Evolutionary conservation across 345 rosid species (phyloP).

Genomic region (Brassica cretica): DNA sequence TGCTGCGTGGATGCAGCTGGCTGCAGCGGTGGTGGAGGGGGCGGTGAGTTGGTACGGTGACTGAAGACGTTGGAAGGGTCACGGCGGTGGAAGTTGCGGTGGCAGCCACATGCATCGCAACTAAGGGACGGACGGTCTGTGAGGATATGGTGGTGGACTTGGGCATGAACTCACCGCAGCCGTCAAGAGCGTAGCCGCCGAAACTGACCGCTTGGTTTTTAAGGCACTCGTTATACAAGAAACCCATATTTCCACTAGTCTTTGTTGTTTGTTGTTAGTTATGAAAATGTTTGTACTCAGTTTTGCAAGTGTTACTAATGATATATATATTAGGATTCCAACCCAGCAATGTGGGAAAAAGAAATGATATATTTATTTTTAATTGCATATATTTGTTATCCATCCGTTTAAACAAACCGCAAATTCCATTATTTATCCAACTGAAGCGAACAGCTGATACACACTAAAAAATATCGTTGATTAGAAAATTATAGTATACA

Average conservation of each 20-base stretch:
- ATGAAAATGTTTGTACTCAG: not conserved
- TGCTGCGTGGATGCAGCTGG: not conserved
- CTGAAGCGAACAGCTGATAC: not conserved
- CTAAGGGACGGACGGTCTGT: not conserved
- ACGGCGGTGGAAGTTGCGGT: constrained; percentile 7
- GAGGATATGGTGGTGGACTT: not conserved
- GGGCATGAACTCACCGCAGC: constrained; percentile 8
- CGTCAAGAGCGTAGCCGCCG: constrained; percentile 7
- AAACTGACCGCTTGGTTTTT: not conserved
- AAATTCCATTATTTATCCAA: not conserved
- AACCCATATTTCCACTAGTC: not conserved
- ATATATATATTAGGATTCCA: not conserved
- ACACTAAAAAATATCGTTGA: not conserved
- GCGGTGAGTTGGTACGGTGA: not conserved
- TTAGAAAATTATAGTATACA: not conserved
- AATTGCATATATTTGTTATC: not conserved
- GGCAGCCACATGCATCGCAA: constrained; percentile 7
- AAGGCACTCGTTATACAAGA: constrained; percentile 2
- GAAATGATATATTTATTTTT: too few species aligned
- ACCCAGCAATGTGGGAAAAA: not conserved
- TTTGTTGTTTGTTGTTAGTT: not conserved
- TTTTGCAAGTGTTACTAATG: not conserved
- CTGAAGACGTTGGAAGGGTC: not conserved
- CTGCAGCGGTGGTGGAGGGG: not conserved
- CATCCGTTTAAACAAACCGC: not conserved